A percentile compares a stretch with the other conserved stretches of the same genome.
These are phyloP conservation scores for Pestalotiopsis fici DNA, from an alignment of 2,329 filamentous ascomycete genomes.

Conservation along the genomic window DNA sequence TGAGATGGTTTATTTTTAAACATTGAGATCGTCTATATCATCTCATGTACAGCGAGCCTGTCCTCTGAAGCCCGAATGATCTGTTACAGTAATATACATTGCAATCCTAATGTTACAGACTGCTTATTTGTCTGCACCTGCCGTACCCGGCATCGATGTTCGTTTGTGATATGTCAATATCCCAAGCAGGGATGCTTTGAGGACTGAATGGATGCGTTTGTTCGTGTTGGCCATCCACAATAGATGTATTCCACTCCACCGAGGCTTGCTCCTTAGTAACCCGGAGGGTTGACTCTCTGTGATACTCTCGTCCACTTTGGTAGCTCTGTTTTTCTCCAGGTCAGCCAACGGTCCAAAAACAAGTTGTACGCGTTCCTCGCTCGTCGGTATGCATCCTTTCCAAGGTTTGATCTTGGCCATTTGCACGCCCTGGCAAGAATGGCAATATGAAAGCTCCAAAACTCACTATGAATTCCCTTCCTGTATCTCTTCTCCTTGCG, in stretches of 20 bases:
- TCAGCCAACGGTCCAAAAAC: constrained; percentile 9
- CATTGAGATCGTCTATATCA: neutral
- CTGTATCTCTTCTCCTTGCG: constrained; percentile 93
- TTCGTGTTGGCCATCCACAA: neutral
- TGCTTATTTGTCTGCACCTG: constrained; percentile 12
- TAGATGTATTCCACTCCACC: neutral
- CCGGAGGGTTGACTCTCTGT: constrained; percentile 90
- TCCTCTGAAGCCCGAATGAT: neutral
- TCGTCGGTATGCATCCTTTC: neutral
- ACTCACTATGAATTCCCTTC: constrained; percentile 96
- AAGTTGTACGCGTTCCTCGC: neutral
- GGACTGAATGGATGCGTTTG: neutral
- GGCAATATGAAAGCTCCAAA: neutral
- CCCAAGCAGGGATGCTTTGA: neutral
- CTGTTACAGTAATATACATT: constrained; percentile 22
- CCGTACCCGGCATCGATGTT: neutral
- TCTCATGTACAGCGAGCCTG: constrained; percentile 9
- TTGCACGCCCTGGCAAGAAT: neutral
- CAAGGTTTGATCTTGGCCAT: neutral
- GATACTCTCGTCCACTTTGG: constrained; percentile 96
- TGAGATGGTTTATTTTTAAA: neutral
- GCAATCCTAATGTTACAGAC: constrained; percentile 9
- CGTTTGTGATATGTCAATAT: neutral
- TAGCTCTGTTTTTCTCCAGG: constrained; percentile 57
- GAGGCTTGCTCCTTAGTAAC: constrained; percentile 65